Evolutionary conservation across 768 basidiomycete genomes (phyloP).

Genomic region (Clavulina sp.): DNA sequence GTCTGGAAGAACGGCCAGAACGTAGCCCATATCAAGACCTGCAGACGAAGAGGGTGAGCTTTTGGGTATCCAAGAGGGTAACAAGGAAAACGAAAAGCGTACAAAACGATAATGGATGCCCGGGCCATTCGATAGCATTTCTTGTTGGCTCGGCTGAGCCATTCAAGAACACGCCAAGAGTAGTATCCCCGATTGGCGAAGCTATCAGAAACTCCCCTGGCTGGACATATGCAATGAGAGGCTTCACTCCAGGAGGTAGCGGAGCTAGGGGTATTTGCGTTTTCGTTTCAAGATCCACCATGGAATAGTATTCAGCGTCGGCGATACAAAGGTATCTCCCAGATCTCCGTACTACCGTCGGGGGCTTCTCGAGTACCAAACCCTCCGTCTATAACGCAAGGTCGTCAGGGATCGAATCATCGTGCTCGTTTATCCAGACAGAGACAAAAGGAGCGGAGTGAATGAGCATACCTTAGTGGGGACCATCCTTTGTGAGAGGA

Average conservation of each 20-base stretch:
- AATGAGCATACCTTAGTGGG: not conserved
- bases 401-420: too few relatives aligned
- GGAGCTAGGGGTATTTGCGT: slow-evolving; percentile 16
- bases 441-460: too few relatives aligned
- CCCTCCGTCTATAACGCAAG: too few relatives aligned
- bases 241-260: slow-evolving; percentile 25
- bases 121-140: slow-evolving; percentile 75
- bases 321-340: slow-evolving; percentile 56
- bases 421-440: too few relatives aligned
- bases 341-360: slow-evolving; percentile 41
- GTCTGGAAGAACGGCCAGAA: slow-evolving; percentile 63
- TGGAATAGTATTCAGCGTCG: slow-evolving; percentile 51
- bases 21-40: slow-evolving; percentile 72
- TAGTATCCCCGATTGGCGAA: slow-evolving; percentile 32
- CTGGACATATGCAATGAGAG: slow-evolving; percentile 19
- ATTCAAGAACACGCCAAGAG: slow-evolving; percentile 75
- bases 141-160: slow-evolving; percentile 75
- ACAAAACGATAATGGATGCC: slow-evolving; percentile 63
- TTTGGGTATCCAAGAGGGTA: not conserved
- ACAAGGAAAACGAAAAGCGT: not conserved
- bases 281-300: slow-evolving; percentile 48
- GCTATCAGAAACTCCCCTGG: not conserved
- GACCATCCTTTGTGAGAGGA: not conserved
- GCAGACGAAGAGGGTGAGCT: not conserved
- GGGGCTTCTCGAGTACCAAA: too few relatives aligned